phyloP scores from a whole-genome alignment of 2,329 filamentous ascomycete species.

The Aspergillus quadrilineatus region DNA sequence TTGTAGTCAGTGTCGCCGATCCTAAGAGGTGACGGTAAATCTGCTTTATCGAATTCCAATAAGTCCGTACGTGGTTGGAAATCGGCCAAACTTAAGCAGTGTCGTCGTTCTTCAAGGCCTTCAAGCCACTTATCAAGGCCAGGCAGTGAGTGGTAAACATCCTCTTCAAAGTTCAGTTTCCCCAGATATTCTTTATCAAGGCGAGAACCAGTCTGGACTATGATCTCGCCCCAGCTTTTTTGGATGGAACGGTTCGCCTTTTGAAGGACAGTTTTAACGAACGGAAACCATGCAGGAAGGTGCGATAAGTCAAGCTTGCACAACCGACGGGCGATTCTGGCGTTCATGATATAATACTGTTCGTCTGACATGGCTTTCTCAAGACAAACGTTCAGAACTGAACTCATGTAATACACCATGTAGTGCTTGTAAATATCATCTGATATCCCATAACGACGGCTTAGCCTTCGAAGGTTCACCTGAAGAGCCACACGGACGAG shows the following conservation, averaged over 20 bases:
- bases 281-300: slow-evolving; percentile 13
- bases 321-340: slow-evolving; percentile 47
- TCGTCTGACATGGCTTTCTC: slow-evolving; percentile 21
- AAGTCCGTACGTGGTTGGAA: background rate
- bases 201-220: background rate
- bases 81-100: too few species aligned
- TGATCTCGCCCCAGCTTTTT: background rate
- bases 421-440: slow-evolving; percentile 50
- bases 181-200: background rate
- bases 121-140: slow-evolving; percentile 15
- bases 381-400: slow-evolving; percentile 33
- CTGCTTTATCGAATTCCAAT: background rate
- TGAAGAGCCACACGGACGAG: slow-evolving; percentile 45
- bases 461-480: slow-evolving; percentile 9
- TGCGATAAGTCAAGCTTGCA: slow-evolving; percentile 39
- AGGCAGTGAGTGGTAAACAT: slow-evolving; percentile 10
- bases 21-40: background rate
- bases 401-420: slow-evolving; percentile 49
- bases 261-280: slow-evolving; percentile 11
- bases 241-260: background rate
- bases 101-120: background rate
- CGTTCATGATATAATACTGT: slow-evolving; percentile 40
- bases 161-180: slow-evolving; percentile 13
- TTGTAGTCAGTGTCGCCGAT: slow-evolving; percentile 13
- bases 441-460: background rate